Percentiles rank a stretch among this genome's conserved stretches.
Conservation (phyloP, 306 rosid genomes). For the Cicer judaicum region DNA sequence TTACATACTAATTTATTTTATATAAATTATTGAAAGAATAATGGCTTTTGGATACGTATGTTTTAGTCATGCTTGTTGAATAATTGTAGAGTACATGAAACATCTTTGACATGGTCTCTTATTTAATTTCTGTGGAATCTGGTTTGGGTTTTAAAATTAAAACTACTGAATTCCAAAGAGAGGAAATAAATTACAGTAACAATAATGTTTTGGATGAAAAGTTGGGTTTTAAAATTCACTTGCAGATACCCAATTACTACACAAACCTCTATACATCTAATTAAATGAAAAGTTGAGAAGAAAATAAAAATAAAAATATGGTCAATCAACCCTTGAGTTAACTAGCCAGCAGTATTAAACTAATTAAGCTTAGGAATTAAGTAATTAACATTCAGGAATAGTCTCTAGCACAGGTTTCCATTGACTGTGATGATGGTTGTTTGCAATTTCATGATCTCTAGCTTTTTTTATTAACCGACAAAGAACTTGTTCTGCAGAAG, state of each 20-base stretch:
- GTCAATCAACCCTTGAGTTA: not conserved
- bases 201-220: not conserved
- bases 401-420: conserved; percentile 39
- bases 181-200: not conserved
- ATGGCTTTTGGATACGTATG: not conserved
- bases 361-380: not conserved
- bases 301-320: not conserved
- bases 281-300: not conserved
- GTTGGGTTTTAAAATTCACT: too few species aligned
- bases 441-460: not conserved
- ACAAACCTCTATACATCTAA: not conserved
- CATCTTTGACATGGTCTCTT: not conserved
- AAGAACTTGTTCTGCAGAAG: conserved; percentile 21
- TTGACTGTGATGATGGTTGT: conserved; percentile 30
- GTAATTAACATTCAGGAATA: conserved; percentile 24
- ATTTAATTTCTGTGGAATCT: too few species aligned
- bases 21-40: not conserved
- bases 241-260: not conserved
- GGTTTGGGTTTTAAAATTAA: not conserved
- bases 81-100: conserved; percentile 13
- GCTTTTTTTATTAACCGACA: conserved; percentile 12
- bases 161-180: not conserved
- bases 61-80: conserved; percentile 9
- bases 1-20: not conserved
- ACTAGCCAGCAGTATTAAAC: not conserved